phyloP scores from a whole-genome alignment of 495 filamentous ascomycete species.

The Hypoxylon subgilvum region DNA sequence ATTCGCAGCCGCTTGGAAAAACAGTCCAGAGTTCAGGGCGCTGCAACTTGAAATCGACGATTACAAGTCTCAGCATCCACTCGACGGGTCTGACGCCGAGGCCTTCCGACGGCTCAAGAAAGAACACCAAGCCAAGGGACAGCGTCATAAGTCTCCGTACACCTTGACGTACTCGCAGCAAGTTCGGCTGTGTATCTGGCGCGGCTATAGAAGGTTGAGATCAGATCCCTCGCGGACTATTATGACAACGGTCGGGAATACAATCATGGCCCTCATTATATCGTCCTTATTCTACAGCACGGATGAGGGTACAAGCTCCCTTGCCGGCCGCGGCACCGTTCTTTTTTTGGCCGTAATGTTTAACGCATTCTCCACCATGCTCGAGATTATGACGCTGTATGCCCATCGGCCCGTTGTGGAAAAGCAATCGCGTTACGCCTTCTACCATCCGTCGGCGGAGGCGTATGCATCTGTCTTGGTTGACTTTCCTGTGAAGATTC shows the following conservation, averaged over 20 bases:
- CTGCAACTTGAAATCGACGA: slow-evolving; percentile 68
- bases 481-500: slow-evolving; percentile 62
- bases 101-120: not conserved
- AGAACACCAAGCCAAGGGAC: not conserved
- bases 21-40: slow-evolving; percentile 52
- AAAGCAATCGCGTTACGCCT: slow-evolving; percentile 69
- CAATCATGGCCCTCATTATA: slow-evolving; percentile 55
- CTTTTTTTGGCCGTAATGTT: slow-evolving; percentile 57
- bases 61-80: slow-evolving; percentile 62
- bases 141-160: not conserved
- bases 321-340: not conserved
- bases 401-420: slow-evolving; percentile 67
- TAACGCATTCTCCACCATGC: slow-evolving; percentile 39
- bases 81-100: slow-evolving; percentile 42
- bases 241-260: slow-evolving; percentile 35
- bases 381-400: slow-evolving; percentile 59
- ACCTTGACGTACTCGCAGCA: not conserved
- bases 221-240: slow-evolving; percentile 34
- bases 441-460: slow-evolving; percentile 68
- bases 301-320: not conserved
- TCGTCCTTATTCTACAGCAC: slow-evolving; percentile 54
- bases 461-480: slow-evolving; percentile 63
- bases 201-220: slow-evolving; percentile 56
- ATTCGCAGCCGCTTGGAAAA: slow-evolving; percentile 60
- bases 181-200: slow-evolving; percentile 52